Evolutionary conservation across 108 stramenopile species (phyloP).

Genomic region (Aurantiochytrium sp.): DNA sequence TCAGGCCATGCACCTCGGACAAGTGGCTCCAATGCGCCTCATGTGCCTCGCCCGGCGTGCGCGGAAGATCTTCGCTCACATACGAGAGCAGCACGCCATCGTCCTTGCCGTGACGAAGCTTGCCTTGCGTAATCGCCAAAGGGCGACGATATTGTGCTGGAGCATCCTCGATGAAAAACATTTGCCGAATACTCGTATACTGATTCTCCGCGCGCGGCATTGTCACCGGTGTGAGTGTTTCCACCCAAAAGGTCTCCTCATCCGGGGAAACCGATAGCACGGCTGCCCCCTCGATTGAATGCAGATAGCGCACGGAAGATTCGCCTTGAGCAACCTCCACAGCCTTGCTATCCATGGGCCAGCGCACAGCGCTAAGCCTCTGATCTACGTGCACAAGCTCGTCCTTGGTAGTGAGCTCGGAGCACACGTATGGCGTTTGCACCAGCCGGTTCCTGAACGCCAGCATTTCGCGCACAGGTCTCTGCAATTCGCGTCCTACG

Average conservation of each 20-base stretch:
- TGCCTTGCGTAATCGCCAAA: neutral
- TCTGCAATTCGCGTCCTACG: neutral
- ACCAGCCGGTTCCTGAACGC: neutral
- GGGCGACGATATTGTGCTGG: neutral
- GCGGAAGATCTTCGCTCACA: neutral
- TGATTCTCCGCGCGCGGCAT: neutral
- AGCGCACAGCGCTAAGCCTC: neutral
- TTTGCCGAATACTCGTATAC: neutral
- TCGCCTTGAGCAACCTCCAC: neutral
- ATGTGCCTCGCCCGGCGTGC: neutral
- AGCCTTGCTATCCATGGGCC: neutral
- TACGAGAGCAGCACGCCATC: neutral
- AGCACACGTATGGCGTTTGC: neutral
- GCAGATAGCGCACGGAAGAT: neutral
- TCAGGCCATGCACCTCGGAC: neutral
- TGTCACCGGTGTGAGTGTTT: neutral
- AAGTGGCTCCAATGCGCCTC: neutral
- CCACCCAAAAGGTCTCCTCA: neutral
- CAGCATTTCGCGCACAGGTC: neutral
- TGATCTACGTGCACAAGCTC: neutral
- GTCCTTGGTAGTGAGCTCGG: neutral
- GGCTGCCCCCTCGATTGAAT: neutral
- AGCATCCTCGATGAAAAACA: neutral
- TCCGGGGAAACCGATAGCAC: neutral
- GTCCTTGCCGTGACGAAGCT: neutral